phyloP scores from a whole-genome alignment of 805 yeast species.

The Pichia kluyveri region DNA sequence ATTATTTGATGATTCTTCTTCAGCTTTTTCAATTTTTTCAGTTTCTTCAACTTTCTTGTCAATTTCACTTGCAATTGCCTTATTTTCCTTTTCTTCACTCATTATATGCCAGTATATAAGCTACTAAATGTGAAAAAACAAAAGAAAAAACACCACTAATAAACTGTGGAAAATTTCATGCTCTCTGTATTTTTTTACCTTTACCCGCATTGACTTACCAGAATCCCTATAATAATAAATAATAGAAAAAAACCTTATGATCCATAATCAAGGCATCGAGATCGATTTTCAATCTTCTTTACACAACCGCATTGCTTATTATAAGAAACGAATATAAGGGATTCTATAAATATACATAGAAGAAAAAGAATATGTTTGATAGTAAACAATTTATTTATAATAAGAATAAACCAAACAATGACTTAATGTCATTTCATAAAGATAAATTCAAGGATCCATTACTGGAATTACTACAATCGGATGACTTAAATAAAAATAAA shows the following conservation, averaged over 20 bases:
- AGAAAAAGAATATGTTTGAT: neutral
- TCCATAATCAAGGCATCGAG: too few species aligned
- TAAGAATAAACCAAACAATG: neutral
- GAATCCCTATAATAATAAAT: too few species aligned
- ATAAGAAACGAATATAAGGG: too few species aligned
- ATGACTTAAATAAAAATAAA: constrained; percentile 33
- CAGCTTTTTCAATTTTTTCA: neutral
- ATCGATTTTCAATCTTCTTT: too few species aligned
- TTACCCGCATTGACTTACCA: too few species aligned
- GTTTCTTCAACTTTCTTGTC: neutral
- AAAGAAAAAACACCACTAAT: neutral
- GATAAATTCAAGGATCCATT: constrained; percentile 37
- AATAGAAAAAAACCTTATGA: too few species aligned
- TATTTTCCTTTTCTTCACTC: constrained; percentile 1
- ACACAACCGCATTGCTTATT: too few species aligned
- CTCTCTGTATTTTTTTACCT: too few species aligned
- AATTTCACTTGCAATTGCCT: neutral
- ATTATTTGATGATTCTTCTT: neutral
- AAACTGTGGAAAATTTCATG: too few species aligned
- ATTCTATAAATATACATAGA: too few species aligned
- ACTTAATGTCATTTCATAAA: neutral
- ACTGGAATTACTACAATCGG: constrained; percentile 38
- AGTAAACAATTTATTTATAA: neutral
- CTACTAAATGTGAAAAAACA: neutral
- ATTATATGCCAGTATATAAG: neutral